These are phyloP conservation scores for Nidula microcarpa DNA, from an alignment of 768 basidiomycete species.

Conservation along the genomic window DNA sequence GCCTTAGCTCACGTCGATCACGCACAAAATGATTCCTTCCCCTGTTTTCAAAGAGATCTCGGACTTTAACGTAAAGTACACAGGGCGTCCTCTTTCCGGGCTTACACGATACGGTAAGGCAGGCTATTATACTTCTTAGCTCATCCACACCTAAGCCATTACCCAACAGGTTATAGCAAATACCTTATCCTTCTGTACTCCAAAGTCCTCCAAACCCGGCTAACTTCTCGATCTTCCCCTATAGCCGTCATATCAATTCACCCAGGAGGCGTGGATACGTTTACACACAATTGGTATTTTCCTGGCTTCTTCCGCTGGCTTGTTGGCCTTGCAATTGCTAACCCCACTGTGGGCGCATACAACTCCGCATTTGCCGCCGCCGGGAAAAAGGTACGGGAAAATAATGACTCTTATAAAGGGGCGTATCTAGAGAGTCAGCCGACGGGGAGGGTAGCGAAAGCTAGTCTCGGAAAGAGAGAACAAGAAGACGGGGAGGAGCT, in stretches of 20 bases:
- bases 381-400: constrained; percentile 12
- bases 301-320: constrained; percentile 5
- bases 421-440: constrained; percentile 10
- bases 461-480: constrained; percentile 5
- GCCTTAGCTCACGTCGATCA: constrained; percentile 13
- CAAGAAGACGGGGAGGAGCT: constrained; percentile 7
- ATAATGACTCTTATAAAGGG: constrained; percentile 5
- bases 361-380: constrained; percentile 25
- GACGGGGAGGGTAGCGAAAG: constrained; percentile 9
- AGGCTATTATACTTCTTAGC: neutral
- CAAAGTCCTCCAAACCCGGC: neutral
- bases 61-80: constrained; percentile 14
- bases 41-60: constrained; percentile 11
- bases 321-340: constrained; percentile 12
- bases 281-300: constrained; percentile 16
- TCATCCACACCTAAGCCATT: neutral
- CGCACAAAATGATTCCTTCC: constrained; percentile 11
- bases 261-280: constrained; percentile 26
- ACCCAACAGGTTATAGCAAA: constrained; percentile 12
- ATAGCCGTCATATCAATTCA: constrained; percentile 16
- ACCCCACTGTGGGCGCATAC: constrained; percentile 18
- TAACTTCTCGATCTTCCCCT: constrained; percentile 2
- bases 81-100: constrained; percentile 7
- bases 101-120: constrained; percentile 13
- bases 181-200: constrained; percentile 9